Conservation (phyloP, 148 eudicot species). For the Polygonum aviculare region DNA sequence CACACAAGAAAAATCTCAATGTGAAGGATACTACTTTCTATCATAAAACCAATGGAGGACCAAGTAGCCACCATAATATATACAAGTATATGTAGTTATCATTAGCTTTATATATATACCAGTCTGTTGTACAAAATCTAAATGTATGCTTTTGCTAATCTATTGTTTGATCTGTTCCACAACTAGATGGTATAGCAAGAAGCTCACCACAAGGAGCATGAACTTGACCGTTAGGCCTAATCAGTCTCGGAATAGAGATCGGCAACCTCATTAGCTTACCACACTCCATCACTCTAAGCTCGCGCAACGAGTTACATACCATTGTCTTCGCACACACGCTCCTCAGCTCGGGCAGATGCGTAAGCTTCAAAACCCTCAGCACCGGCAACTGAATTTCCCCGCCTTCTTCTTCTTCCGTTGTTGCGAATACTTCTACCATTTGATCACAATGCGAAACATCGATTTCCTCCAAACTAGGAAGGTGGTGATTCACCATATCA, state of each 20-base stretch:
- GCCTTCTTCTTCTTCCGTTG: neutral
- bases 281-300: neutral
- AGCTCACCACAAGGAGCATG: neutral
- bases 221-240: neutral
- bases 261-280: neutral
- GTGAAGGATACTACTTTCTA: neutral
- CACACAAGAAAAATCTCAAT: too few species aligned
- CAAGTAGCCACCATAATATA: too few species aligned
- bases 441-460: neutral
- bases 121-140: too few species aligned
- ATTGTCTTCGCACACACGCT: neutral
- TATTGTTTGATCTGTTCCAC: neutral
- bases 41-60: too few species aligned
- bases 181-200: neutral
- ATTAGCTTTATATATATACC: too few species aligned
- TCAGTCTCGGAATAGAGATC: neutral
- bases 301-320: neutral
- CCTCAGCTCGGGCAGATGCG: neutral
- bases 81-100: too few species aligned
- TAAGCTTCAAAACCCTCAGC: neutral
- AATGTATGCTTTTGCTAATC: too few species aligned
- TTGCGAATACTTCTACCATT: neutral
- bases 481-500: neutral
- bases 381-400: neutral
- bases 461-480: neutral